Evolutionary conservation across 768 basidiomycete species (phyloP), one percentile per base, ranked within the genome.

Genomic region (Chalciporus sphaerocephalus): DNA sequence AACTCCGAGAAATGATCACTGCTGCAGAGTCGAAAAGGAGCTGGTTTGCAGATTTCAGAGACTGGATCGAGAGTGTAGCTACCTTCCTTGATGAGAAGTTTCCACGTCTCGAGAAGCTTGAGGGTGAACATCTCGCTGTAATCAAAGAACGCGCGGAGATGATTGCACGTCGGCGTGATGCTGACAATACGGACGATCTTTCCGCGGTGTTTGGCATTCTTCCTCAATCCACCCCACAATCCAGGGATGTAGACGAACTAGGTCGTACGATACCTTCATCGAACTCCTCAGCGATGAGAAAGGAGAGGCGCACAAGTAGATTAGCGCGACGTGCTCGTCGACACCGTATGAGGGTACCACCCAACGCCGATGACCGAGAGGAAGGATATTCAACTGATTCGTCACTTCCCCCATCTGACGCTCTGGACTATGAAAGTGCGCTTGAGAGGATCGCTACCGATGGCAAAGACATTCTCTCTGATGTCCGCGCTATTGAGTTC

Each of bases 31-130:
- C 69, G 36, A 92, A 92, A 66, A 71, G 88, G 38, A 80, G 80
- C 15, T 93, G 91, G 90, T 92, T 92, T 55, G 70, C 68, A 10
- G 76, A 77, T 40, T 88, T 93, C 69, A 75, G 70, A 42, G 86
- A 89, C 28, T 90, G 87, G 85, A 66, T 90, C 0, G 91, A 92
- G 62, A 79, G 78, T 48, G 78, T 92, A 6, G 91, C 87, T 4
- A 76, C 77, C n/a, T 92, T 93, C 62, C 69, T 93, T 16, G 91
- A 93, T 56, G 87, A 88, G 68, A 93, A 93, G 91, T 91, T 80
- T 54, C 90, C 90, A 6, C 67, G 70, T 27, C 72, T 93, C 11
- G 91, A 92, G 62, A 80, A 77, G 49, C 71, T 92, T 7, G 91
- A 92, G 59, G 76, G 81, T 15, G 87, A 90, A 50, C 73, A 88